Percentiles rank a stretch among this genome's conserved stretches.
These are phyloP conservation scores for Apiospora marii DNA, from an alignment of 2,329 filamentous ascomycete genomes.

Conservation along the genomic window DNA sequence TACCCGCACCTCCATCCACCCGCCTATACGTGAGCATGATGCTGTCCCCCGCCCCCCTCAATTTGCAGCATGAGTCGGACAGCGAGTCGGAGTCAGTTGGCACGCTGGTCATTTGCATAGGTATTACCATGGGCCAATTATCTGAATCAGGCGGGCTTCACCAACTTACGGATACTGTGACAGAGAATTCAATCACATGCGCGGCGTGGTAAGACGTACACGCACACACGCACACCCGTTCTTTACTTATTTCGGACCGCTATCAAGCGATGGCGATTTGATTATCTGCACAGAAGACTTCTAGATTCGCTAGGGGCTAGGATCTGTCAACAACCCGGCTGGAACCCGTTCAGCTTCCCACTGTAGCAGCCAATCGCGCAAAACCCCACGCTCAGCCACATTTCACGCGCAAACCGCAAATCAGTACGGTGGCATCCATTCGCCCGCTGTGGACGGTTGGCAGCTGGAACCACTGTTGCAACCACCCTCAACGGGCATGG, in stretches of 20 bases:
- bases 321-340: conserved; percentile 10
- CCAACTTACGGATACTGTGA: background rate
- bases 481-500: background rate
- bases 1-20: background rate
- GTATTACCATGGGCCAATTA: background rate
- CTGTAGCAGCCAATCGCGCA: conserved; percentile 1
- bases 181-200: background rate
- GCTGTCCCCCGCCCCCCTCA: conserved; percentile 1
- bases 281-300: conserved; percentile 5
- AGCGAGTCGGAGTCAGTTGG: background rate
- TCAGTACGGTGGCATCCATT: background rate
- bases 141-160: conserved; percentile 11
- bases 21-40: conserved; percentile 12
- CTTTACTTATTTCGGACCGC: background rate
- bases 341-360: background rate
- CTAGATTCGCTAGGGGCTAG: conserved; percentile 9
- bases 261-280: conserved; percentile 8
- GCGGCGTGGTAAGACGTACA: background rate
- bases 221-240: background rate
- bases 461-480: background rate
- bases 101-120: background rate
- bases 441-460: background rate
- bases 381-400: conserved; percentile 19
- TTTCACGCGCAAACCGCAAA: background rate
- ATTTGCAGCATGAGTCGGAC: background rate